Evolutionary conservation across 306 rosid genomes (phyloP), one percentile per base, ranked within the genome.

Genomic region (Dalbergia oliveri): DNA sequence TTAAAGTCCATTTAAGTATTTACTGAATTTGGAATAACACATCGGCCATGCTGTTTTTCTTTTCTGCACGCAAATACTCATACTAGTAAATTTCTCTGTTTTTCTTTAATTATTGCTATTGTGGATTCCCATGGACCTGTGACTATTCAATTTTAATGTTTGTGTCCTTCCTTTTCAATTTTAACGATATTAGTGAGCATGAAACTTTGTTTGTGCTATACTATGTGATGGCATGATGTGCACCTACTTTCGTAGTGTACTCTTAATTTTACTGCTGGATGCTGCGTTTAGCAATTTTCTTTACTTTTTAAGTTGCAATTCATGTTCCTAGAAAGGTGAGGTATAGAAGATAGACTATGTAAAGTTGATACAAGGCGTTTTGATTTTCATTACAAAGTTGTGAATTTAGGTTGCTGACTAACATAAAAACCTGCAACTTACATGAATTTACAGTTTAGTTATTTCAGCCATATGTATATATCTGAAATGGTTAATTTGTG

Each of bases 331-430:
- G 77, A 50, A 53, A 65, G 73, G 10, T 65, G 43, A 66, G 21
- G 73, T 0, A 45, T 3, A 72, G 53, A 35, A 43, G 61, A 41
- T 43, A 21, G 14, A 16, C 23, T 34, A 51, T 19, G 54, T 10
- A 45, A 5, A n/a, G 26, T 21, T 4, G 14, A 35, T 54, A 13
- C 31, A 50, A 26, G 18, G 26, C 13, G 37, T 23, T 23, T 12
- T 35, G 69, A 51, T 41, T 73, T 21, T 21, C 51, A 4, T 31
- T 70, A 15, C 45, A 6, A 15, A 12, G 47, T 16, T 47, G 39
- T 63, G 63, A 44, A 60, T 60, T 60, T 26, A 58, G 34, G 71
- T 75, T 62, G 61, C 70, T 45, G 50, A 62, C n/a, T 15, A 60
- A 61, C 15, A 15, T 54, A 50, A 16, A 70, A 16, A 12, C 2